Evolutionary conservation across 768 basidiomycete species (phyloP), one percentile per base, ranked within the genome.

Genomic region (Lyophyllum shimeji): DNA sequence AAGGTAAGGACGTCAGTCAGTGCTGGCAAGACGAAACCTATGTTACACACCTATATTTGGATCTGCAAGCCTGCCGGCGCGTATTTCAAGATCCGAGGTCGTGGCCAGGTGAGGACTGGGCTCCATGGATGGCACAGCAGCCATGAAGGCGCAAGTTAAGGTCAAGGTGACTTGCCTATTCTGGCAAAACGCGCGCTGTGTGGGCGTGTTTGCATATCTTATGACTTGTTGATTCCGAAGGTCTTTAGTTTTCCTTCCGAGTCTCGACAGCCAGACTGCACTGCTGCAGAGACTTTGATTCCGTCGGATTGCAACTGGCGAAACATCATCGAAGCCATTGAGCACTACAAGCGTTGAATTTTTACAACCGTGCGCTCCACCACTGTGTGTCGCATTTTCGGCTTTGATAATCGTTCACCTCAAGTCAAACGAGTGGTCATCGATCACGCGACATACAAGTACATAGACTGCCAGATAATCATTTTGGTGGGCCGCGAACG

Each of bases 21-120:
- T 27, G 53, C 52, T 34, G 50, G 54, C 46, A 46, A 15, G 21
- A 6, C 43, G 17, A 20, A 6, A 50, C 8, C 42, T 7, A 45
- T 51, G 37, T 24, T 21, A 64, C 77, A 46, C 55, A 86, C 89
- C 89, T 67, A 84, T 82, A 31, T 84, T 82, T 40, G 89, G 89
- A 69, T 91, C 89, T 18, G 86, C 86, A 55, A 91, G 83, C 33
- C 84, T 80, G 39, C 86, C 86, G 47, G 86, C 85, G 67, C 85
- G 82, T 65, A 82, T 71, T 72, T 90, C 88, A 39, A 90, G 73
- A 70, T 90, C 89, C 46, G 82, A 73, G 1, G 72, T 66, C 24
- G 74, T 70, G 45, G 76, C 67, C 61, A 73, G 68, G 56, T 69
- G 69, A 25, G 66, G 63, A 55, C 58, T 61, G 50, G 65, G 60